Evolutionary conservation across 345 rosid species (phyloP), one percentile per base, ranked within the genome.

Genomic region (Carallia brachiata): DNA sequence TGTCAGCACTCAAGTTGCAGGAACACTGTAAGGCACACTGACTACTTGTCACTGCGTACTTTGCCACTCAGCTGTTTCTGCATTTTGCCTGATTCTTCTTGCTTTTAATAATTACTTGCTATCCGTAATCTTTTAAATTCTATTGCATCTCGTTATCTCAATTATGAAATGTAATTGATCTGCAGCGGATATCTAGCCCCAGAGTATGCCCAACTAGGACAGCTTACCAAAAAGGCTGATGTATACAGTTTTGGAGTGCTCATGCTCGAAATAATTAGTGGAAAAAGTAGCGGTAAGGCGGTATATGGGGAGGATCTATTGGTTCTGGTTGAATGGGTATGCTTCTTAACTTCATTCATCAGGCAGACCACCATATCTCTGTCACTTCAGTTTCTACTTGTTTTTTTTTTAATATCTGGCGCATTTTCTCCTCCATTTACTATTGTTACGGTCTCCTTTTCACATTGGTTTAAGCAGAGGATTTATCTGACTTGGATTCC

Each of bases 121-220:
- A 2, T 44, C 50, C 4, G 13, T 2, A 6, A 39, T 12, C 2
- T 12, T 44, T 44, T 2, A 44, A 44, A 44, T 2, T 44, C 62
- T 54, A 40, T 40, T 48, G 17, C 59, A 13, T 70, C 39, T 30
- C 63, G 23, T 30, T 53, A 31, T 16, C 15, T 68, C 30, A 47
- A 58, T 63, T 1, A 31, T 63, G 9, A 31, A 56, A 27, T 40
- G 62, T 23, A 67, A 15, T 63, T 17, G 57, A 48, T 77, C 50
- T 73, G 74, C 85, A 94, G 98, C 40, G 98, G 98, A 76, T 94
- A 94, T 80, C 79, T 91, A 73, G 98, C 98, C 17, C 98, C 98
- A 13, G 98, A 94, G 70, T 94, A 91, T 71, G 98, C 97, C 6
- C 79, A 81, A 62, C 70, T 87, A 7, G 95, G 98, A 69, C 92